Evolutionary conservation across 805 yeast species (phyloP).

Genomic region (Starmerella asiatica): DNA sequence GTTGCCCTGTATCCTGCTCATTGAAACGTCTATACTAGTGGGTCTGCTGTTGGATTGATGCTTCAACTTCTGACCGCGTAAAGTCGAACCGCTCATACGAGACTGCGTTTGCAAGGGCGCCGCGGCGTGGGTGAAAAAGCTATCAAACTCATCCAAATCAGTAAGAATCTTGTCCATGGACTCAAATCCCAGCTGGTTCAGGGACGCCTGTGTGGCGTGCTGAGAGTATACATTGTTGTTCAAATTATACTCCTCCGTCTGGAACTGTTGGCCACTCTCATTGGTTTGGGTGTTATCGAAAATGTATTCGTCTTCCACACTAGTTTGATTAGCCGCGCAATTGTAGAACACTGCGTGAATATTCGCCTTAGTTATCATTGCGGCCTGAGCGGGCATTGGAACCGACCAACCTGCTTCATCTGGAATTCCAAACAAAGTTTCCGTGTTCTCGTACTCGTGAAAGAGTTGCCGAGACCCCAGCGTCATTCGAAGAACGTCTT

Average conservation of each 20-base stretch:
- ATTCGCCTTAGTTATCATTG: conserved; percentile 78
- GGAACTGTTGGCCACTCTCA: conserved; percentile 8
- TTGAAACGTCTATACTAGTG: background rate
- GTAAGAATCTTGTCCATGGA: conserved; percentile 23
- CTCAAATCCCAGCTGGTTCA: conserved; percentile 11
- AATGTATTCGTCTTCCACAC: conserved; percentile 2
- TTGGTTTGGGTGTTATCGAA: background rate
- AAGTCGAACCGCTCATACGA: background rate
- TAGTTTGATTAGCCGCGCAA: conserved; percentile 35
- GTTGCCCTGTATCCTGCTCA: background rate
- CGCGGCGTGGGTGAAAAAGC: conserved; percentile 20
- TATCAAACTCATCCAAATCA: conserved; percentile 22
- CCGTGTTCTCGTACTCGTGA: conserved; percentile 71
- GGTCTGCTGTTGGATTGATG: background rate
- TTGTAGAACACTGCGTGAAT: conserved; percentile 92
- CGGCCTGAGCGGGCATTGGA: conserved; percentile 86
- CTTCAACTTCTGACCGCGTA: background rate
- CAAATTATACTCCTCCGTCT: conserved; percentile 23
- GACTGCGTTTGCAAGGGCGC: conserved; percentile 7
- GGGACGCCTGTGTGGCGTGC: conserved; percentile 4
- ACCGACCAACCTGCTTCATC: conserved; percentile 95
- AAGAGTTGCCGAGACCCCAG: conserved; percentile 68
- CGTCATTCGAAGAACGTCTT: conserved; percentile 82
- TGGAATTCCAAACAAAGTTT: conserved; percentile 88
- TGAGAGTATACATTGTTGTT: conserved; percentile 2